Conservation (phyloP, 164 flowering plant genomes). For the Tetracentron sinense region DNA sequence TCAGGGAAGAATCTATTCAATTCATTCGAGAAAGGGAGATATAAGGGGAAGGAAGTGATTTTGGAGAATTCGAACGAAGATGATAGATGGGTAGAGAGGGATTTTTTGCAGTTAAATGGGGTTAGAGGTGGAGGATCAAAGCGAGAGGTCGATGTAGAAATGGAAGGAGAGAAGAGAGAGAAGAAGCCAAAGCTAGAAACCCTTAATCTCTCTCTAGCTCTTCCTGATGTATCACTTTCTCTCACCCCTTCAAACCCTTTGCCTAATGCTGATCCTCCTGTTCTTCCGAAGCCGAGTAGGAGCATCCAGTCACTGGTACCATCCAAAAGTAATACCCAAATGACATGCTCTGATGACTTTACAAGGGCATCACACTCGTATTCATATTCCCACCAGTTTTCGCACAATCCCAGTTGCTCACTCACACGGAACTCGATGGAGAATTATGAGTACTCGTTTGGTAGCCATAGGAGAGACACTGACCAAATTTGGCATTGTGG, state of each 20-base stretch:
- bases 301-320: slow-evolving; percentile 62
- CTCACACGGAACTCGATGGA: slow-evolving; percentile 79
- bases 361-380: slow-evolving; percentile 72
- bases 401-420: slow-evolving; percentile 96
- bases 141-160: slow-evolving; percentile 36
- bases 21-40: slow-evolving; percentile 33
- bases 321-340: slow-evolving; percentile 54
- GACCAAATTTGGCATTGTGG: slow-evolving; percentile 91
- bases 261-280: slow-evolving; percentile 35
- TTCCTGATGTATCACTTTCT: slow-evolving; percentile 74
- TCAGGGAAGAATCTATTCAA: slow-evolving; percentile 30
- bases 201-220: slow-evolving; percentile 72
- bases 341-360: slow-evolving; percentile 74
- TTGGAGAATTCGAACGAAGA: slow-evolving; percentile 36
- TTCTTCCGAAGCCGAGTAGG: slow-evolving; percentile 30
- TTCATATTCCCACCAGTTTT: slow-evolving; percentile 69
- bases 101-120: slow-evolving; percentile 71
- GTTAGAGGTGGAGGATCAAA: slow-evolving; percentile 38
- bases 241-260: too few species aligned
- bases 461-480: slow-evolving; percentile 51
- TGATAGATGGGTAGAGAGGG: slow-evolving; percentile 76
- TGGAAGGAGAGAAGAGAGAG: slow-evolving; percentile 34
- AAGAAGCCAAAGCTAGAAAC: slow-evolving; percentile 77
- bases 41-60: slow-evolving; percentile 69
- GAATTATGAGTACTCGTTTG: slow-evolving; percentile 60